These are phyloP conservation scores for Apium graveolens DNA, from an alignment of 129 eudicot species.

Conservation along the genomic window DNA sequence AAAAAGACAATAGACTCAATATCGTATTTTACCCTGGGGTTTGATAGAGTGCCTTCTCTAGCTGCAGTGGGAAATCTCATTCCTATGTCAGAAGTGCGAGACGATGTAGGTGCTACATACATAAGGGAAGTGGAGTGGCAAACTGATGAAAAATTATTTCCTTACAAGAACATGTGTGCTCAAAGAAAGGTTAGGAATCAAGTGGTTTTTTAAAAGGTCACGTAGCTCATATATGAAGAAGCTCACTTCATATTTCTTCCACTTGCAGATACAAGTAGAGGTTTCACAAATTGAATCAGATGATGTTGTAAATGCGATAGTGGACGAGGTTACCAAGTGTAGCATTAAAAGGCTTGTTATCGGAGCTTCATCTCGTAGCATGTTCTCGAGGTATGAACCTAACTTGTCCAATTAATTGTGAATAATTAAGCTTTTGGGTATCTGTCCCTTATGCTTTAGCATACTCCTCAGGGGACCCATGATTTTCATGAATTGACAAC, in stretches of 20 bases:
- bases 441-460: not conserved
- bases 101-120: conserved; percentile 63
- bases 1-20: not conserved
- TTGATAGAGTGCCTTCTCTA: not conserved
- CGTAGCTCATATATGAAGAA: not conserved
- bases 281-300: conserved; percentile 73
- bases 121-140: conserved; percentile 68
- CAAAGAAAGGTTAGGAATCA: conserved; percentile 45
- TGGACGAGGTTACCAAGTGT: conserved; percentile 30
- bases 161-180: conserved; percentile 48
- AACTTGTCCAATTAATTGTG: not conserved
- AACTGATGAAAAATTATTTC: conserved; percentile 47
- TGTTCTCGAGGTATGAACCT: conserved; percentile 55
- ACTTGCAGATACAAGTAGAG: conserved; percentile 60
- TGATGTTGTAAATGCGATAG: conserved; percentile 52
- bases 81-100: conserved; percentile 64
- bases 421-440: not conserved
- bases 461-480: not conserved
- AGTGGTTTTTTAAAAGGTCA: conserved; percentile 5
- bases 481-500: not conserved
- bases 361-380: conserved; percentile 67
- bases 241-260: conserved; percentile 5
- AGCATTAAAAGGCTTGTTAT: conserved; percentile 64
- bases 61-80: conserved; percentile 64
- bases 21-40: not conserved